These are phyloP conservation scores for Rhodomyrtus tomentosa DNA, from an alignment of 345 rosid species.

Conservation along the genomic window DNA sequence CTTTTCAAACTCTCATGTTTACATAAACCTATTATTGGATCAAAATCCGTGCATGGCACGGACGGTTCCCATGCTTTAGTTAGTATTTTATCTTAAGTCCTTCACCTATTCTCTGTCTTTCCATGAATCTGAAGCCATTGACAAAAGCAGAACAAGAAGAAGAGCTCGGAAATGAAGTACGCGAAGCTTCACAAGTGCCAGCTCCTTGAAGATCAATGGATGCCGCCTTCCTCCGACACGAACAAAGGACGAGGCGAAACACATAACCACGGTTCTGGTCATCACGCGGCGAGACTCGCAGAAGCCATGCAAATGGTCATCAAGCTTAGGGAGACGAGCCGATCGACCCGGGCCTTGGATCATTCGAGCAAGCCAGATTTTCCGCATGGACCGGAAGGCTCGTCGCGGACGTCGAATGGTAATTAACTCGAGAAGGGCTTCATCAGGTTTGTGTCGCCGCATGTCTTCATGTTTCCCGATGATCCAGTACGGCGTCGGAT, in stretches of 20 bases:
- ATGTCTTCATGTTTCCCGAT: not conserved
- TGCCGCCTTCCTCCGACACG: not conserved
- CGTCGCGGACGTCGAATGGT: not conserved
- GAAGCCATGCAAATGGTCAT: conserved; percentile 1
- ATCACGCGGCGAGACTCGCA: not conserved
- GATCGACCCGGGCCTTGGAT: not conserved
- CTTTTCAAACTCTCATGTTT: not conserved
- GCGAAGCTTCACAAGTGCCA: conserved; percentile 3
- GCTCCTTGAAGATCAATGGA: not conserved
- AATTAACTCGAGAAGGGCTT: not conserved
- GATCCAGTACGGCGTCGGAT: not conserved
- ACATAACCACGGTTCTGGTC: not conserved
- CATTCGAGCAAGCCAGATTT: not conserved
- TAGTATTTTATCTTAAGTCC: not conserved
- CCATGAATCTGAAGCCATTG: not conserved
- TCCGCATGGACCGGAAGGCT: not conserved
- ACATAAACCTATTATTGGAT: not conserved
- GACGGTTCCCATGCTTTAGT: not conserved
- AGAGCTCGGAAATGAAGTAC: not conserved
- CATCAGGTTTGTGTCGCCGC: not conserved
- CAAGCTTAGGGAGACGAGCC: not conserved
- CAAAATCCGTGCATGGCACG: not conserved
- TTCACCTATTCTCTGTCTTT: not conserved
- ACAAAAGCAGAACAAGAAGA: not conserved
- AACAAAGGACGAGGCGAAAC: not conserved